Evolutionary conservation across 1,284 basidiomycete genomes (phyloP).

Genomic region (Cutaneotrichosporon curvatum): DNA sequence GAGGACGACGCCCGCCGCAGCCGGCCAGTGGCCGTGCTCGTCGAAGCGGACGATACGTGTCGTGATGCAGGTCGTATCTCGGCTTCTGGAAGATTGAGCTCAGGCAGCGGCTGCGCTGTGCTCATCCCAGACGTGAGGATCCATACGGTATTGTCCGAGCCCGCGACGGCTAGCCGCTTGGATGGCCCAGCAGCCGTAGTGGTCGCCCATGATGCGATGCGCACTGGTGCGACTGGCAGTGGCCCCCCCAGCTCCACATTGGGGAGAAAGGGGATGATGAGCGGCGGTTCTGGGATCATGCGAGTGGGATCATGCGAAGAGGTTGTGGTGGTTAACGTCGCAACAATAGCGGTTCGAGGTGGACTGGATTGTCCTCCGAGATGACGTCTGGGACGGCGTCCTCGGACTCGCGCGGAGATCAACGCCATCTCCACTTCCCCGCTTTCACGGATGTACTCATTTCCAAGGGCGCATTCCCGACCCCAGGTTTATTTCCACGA

Average conservation of each 20-base stretch:
- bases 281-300: slow-evolving; percentile 10
- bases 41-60: slow-evolving; percentile 14
- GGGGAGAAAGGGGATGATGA: slow-evolving; percentile 29
- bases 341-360: too few relatives aligned
- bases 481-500: too few relatives aligned
- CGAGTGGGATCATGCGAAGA: neutral
- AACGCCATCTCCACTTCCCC: too few relatives aligned
- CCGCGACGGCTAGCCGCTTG: slow-evolving; percentile 27
- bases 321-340: neutral
- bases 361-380: too few relatives aligned
- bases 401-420: too few relatives aligned
- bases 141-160: slow-evolving; percentile 36
- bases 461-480: too few relatives aligned
- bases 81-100: slow-evolving; percentile 1
- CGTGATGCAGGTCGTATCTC: slow-evolving; percentile 16
- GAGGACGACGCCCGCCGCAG: slow-evolving; percentile 25
- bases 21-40: slow-evolving; percentile 11
- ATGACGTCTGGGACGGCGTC: too few relatives aligned
- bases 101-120: slow-evolving; percentile 1
- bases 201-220: slow-evolving; percentile 29
- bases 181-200: slow-evolving; percentile 18
- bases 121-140: slow-evolving; percentile 13
- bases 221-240: slow-evolving; percentile 26
- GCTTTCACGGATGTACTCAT: too few relatives aligned
- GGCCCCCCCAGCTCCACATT: slow-evolving; percentile 11